These are phyloP conservation scores for Marasmius tenuissimus DNA, from an alignment of 1,284 basidiomycete genomes.

Conservation along the genomic window DNA sequence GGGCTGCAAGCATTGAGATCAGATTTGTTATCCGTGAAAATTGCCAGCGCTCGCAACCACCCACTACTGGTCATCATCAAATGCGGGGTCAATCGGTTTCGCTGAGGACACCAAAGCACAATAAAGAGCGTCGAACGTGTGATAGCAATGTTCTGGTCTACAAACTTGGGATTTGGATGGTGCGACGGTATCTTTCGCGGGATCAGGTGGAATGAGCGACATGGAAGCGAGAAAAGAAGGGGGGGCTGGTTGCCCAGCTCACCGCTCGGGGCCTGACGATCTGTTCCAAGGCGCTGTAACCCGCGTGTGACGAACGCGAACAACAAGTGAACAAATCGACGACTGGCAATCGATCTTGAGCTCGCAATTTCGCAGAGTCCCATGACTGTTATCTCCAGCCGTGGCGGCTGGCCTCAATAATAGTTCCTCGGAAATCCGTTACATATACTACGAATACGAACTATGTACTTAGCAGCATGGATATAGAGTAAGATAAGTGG, in stretches of 20 bases:
- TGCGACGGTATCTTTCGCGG: conserved; percentile 29
- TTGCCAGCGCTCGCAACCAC: conserved; percentile 24
- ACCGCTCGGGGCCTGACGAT: conserved; percentile 15
- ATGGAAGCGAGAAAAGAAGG: conserved; percentile 28
- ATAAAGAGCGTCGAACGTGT: conserved; percentile 79
- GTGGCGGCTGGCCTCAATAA: not conserved
- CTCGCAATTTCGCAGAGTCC: not conserved
- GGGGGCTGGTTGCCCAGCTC: conserved; percentile 13
- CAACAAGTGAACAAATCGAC: not conserved
- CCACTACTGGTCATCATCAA: conserved; percentile 73
- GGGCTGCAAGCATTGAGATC: conserved; percentile 54
- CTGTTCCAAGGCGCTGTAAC: not conserved
- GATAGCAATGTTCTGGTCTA: conserved; percentile 70
- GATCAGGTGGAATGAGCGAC: conserved; percentile 49
- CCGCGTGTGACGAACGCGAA: not conserved
- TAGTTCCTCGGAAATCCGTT: not conserved
- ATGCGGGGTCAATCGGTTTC: conserved; percentile 54
- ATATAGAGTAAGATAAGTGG: not conserved
- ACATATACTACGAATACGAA: not conserved
- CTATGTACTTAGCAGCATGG: not conserved
- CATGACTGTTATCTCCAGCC: not conserved
- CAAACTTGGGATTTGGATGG: conserved; percentile 37
- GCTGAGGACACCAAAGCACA: conserved; percentile 60
- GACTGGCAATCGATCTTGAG: too few species aligned
- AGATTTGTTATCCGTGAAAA: not conserved